Base-by-base conservation (phyloP, 78 protist genomes). In the Dictyostelium brefeldianum region DNA sequence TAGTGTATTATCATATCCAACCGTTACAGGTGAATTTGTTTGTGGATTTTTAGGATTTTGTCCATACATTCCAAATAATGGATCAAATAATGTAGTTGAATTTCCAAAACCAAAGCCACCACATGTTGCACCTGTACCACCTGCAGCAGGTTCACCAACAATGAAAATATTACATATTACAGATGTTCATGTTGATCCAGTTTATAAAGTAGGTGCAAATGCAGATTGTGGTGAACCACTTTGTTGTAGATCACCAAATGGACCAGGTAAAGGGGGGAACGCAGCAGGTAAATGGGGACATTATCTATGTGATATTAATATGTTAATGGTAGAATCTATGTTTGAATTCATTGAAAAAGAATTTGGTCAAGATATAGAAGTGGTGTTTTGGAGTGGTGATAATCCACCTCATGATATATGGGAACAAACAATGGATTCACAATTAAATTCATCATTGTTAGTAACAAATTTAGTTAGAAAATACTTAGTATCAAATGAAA, bases 21-120 rank as follows among this genome's bases (percentile, higher is more conserved):
- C 47, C 9, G 69, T 22, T 47, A 27, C 59, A 20, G 83, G 83
- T 46, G 74, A 51, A n/a, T 87, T 50, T 77, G 57, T 87, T 27
- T 87, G 93, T 87, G 93, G 93, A 59, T 87, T 77, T 77, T 83
- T 77, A 50, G 93, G 93, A 27, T 47, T 77, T 78, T 87, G 93
- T 87, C 93, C 93, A 48, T 87, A 59, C 14, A 65, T 14, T 11
- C 93, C 93, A 47, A 59, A 36, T 11, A 87, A 87, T 50, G 70
- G 12, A 53, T 18, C 65, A 22, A 70, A 25, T 43, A 82, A 81
- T 36, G 20, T 56, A 4, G 18, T 87, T 17, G 47, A 31, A 8
- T 87, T 87, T 29, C 93, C 93, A 64, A 87, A 77, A 50, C 93
- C 93, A 50, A 87, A 87, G 51, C 93, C 93, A 65, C 93, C 93